phyloP scores from a whole-genome alignment of 139 green algal species.

The Chlamydomonas sphaeroides region DNA sequence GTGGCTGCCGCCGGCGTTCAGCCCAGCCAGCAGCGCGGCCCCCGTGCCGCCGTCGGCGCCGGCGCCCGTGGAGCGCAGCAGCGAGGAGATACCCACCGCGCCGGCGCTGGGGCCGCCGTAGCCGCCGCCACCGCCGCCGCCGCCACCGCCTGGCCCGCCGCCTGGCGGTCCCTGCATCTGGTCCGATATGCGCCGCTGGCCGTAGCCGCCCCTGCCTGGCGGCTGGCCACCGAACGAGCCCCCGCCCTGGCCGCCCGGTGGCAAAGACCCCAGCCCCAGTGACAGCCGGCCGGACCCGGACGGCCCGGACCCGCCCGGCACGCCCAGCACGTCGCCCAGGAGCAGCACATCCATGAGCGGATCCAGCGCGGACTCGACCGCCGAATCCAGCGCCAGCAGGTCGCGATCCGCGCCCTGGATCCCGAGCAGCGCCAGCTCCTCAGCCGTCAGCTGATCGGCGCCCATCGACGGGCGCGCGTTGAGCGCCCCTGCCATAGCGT shows the following conservation, averaged over 20 bases:
- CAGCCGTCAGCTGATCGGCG: conserved; percentile 3
- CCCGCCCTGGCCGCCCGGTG: background rate
- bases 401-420: conserved; percentile 27
- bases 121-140: background rate
- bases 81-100: background rate
- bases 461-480: background rate
- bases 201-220: background rate
- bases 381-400: conserved; percentile 21
- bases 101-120: no score
- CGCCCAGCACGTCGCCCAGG: background rate
- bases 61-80: background rate
- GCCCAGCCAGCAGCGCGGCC: background rate
- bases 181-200: background rate
- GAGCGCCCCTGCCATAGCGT: background rate
- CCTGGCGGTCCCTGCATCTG: background rate
- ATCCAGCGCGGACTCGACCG: background rate
- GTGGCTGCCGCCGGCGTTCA: background rate
- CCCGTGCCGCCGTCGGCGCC: background rate
- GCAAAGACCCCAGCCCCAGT: no score
- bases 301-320: background rate
- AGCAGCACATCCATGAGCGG: conserved; percentile 23
- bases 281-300: no score
- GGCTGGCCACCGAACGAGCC: background rate
- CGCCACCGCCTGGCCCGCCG: background rate
- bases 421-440: conserved; percentile 37